Base-by-base conservation (phyloP, 164 flowering plant species). In the Vitis cinerea region DNA sequence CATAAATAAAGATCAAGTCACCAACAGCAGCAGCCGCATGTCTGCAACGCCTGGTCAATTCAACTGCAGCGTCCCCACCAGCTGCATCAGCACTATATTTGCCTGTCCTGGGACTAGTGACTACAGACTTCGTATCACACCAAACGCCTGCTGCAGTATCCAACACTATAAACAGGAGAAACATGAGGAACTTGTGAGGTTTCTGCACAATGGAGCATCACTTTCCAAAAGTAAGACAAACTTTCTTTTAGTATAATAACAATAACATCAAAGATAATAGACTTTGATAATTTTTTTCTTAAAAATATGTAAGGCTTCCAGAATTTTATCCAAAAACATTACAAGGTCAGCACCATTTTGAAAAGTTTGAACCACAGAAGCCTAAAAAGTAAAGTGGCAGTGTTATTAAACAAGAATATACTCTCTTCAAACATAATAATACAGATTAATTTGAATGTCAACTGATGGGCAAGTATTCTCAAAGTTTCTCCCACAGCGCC, bases 81-180 rank as follows among this genome's bases (percentile, higher is more conserved):
- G 99, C 97, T 65, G 99, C 97, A 90, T 91, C 99, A 75, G 97
- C 97, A 83, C 98, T 92, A 72, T 89, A 96, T 81, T 92, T 83
- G 60, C 97, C 99, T 27, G 97, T 90, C 80, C 99, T 89, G 2
- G 98, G 98, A 80, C 83, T 93, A 50, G 97, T 93, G 52, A 96
- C 97, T 80, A 96, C 98, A 71, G 98, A 90, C 69, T 90, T 96
- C 15, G 94, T 92, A 77, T 96, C 99, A 82, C 99, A 96, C 99
- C 99, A 96, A 64, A 96, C 99, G 60, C 99, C 99, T 44, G 99
- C 99, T 63, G 99, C 99, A 66, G 99, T 96, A 80, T 96, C 99
- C 88, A 96, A 82, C 77, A 96, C 99, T 96, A 69, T 9, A 79
- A 56, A 80, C n/a, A 78, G 48, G 71, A 68, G 51, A 47, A 37